Percentiles rank a stretch among this genome's conserved stretches.
These are phyloP conservation scores for Favolaschia claudopus DNA, from an alignment of 768 basidiomycete genomes.

Conservation along the genomic window DNA sequence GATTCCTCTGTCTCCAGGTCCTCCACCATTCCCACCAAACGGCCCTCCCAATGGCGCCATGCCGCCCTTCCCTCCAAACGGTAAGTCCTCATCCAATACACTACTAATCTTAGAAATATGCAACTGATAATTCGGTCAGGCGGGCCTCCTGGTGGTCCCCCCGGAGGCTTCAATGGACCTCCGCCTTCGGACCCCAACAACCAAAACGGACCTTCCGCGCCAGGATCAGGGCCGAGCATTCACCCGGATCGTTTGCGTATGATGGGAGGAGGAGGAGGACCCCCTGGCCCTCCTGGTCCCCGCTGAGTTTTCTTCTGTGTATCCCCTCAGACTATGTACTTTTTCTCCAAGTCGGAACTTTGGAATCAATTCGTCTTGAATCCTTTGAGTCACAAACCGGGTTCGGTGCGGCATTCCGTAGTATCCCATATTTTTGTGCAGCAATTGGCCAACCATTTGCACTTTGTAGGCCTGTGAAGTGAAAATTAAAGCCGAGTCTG, in stretches of 20 bases:
- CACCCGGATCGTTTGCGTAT: constrained; percentile 87
- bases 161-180: constrained; percentile 44
- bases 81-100: constrained; percentile 41
- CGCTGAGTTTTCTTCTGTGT: no score
- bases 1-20: constrained; percentile 29
- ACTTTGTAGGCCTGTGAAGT: no score
- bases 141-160: constrained; percentile 37
- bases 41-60: constrained; percentile 51
- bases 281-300: no score
- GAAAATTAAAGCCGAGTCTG: no score
- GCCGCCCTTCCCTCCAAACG: constrained; percentile 56
- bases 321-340: no score
- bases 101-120: constrained; percentile 24
- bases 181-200: constrained; percentile 34
- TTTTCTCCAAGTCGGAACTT: no score
- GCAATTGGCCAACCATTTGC: no score
- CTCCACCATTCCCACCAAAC: constrained; percentile 61
- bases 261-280: constrained; percentile 62
- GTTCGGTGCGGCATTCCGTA: no score
- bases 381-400: no score
- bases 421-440: no score
- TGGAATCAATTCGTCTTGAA: no score
- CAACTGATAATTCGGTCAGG: constrained; percentile 29
- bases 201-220: constrained; percentile 27
- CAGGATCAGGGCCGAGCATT: constrained; percentile 66